Conservation (phyloP, 2,329 filamentous ascomycete genomes). For the Fusarium vanettenii region DNA sequence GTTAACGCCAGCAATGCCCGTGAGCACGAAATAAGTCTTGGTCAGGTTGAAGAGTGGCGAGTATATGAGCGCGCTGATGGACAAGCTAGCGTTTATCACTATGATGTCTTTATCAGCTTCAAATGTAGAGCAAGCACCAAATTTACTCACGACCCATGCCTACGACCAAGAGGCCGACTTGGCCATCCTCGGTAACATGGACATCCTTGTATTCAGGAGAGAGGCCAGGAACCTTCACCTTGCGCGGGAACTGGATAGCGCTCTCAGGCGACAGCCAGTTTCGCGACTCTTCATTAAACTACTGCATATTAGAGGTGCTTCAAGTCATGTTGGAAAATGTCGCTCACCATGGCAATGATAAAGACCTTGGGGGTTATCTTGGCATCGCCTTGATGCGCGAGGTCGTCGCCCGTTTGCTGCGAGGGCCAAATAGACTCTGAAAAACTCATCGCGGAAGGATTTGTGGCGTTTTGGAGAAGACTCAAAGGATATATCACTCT, state of each 20-base stretch:
- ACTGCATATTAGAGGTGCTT: not conserved
- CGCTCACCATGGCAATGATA: slow-evolving; percentile 25
- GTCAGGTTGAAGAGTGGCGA: slow-evolving; percentile 28
- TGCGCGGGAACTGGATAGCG: slow-evolving; percentile 17
- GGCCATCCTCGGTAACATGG: slow-evolving; percentile 11
- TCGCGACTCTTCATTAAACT: slow-evolving; percentile 28
- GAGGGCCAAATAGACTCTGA: not conserved
- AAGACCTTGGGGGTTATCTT: slow-evolving; percentile 20
- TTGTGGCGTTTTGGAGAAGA: not conserved
- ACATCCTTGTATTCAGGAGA: slow-evolving; percentile 23
- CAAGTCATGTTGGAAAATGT: accelerated
- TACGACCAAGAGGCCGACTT: slow-evolving; percentile 24
- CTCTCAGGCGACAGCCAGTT: slow-evolving; percentile 22
- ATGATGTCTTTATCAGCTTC: accelerated
- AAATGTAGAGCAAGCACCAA: accelerated
- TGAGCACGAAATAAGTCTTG: slow-evolving; percentile 35
- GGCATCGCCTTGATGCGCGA: not conserved
- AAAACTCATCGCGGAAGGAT: not conserved
- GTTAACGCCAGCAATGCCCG: slow-evolving; percentile 34
- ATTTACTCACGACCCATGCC: slow-evolving; percentile 20
- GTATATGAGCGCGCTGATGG: slow-evolving; percentile 20
- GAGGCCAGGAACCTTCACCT: slow-evolving; percentile 20
- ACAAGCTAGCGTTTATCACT: slow-evolving; percentile 33
- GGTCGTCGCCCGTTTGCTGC: not conserved
- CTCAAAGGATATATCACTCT: not conserved